Conservation (phyloP, 192 early-diverging fungal species). For the Mortierella alpina region DNA sequence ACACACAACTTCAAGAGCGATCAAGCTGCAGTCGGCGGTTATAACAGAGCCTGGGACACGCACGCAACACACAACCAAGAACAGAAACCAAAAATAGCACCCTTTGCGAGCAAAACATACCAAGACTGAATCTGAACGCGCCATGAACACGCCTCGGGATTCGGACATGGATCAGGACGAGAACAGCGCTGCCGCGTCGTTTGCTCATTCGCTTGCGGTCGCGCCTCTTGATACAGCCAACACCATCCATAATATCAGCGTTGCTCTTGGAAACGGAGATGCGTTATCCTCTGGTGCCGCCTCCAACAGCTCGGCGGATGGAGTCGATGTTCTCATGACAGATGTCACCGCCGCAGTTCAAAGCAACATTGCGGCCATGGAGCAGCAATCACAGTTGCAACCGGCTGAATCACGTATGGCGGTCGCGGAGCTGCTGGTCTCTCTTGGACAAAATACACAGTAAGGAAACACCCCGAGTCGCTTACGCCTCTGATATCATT, state of each 20-base stretch:
- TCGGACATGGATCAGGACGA: constrained; percentile 45
- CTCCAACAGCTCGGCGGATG: not conserved
- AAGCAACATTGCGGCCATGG: constrained; percentile 32
- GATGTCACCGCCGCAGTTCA: constrained; percentile 33
- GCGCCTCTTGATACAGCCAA: constrained; percentile 35
- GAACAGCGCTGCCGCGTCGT: constrained; percentile 30
- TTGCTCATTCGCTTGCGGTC: constrained; percentile 48
- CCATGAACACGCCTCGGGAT: constrained; percentile 49
- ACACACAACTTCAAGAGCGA: not conserved
- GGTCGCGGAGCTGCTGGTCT: constrained; percentile 45
- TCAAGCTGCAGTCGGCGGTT: not conserved
- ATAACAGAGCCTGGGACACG: too few relatives aligned
- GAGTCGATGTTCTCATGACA: constrained; percentile 24
- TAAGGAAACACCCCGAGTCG: constrained; percentile 6
- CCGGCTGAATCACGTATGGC: constrained; percentile 45
- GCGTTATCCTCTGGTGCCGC: not conserved
- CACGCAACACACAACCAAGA: not conserved
- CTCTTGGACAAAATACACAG: constrained; percentile 33
- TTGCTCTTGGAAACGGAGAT: constrained; percentile 17
- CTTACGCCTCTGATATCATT: too few relatives aligned
- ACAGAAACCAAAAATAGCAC: not conserved
- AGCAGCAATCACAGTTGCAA: constrained; percentile 21
- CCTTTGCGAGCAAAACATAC: not conserved
- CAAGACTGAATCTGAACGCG: not conserved
- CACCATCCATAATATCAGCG: constrained; percentile 27